Evolutionary conservation across 2,329 filamentous ascomycete species (phyloP).

Genomic region (Sporothrix sp.): DNA sequence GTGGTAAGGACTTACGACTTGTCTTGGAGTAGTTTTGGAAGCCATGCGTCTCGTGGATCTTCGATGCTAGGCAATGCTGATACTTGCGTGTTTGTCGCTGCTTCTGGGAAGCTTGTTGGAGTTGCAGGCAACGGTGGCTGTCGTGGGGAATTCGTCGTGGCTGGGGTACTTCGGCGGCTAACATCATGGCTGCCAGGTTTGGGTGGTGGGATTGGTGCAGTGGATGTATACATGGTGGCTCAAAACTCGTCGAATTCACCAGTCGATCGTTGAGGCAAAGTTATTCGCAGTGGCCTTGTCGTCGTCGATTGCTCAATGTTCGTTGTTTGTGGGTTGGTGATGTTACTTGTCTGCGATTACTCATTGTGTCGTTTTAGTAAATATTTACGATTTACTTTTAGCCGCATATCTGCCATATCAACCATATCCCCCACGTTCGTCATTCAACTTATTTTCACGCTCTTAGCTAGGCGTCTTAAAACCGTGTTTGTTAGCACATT

Average conservation of each 20-base stretch:
- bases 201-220: conserved; percentile 60
- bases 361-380: too few relatives aligned
- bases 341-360: too few relatives aligned
- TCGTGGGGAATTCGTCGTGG: conserved; percentile 36
- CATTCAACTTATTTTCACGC: neutral
- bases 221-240: conserved; percentile 40
- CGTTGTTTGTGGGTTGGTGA: too few relatives aligned
- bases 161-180: conserved; percentile 57
- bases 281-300: neutral
- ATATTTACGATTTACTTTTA: too few relatives aligned
- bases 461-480: too few relatives aligned
- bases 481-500: too few relatives aligned
- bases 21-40: conserved; percentile 65
- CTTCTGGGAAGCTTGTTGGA: conserved; percentile 20
- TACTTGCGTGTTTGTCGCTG: conserved; percentile 19
- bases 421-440: too few relatives aligned
- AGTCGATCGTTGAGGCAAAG: too few relatives aligned
- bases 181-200: conserved; percentile 61
- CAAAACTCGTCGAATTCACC: too few relatives aligned
- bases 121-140: conserved; percentile 28
- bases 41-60: conserved; percentile 63
- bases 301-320: neutral
- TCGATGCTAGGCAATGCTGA: conserved; percentile 31
- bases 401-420: too few relatives aligned
- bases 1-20: conserved; percentile 64